These are phyloP conservation scores for Phellinidium pouzarii DNA, from an alignment of 1,284 basidiomycete species.

Conservation along the genomic window DNA sequence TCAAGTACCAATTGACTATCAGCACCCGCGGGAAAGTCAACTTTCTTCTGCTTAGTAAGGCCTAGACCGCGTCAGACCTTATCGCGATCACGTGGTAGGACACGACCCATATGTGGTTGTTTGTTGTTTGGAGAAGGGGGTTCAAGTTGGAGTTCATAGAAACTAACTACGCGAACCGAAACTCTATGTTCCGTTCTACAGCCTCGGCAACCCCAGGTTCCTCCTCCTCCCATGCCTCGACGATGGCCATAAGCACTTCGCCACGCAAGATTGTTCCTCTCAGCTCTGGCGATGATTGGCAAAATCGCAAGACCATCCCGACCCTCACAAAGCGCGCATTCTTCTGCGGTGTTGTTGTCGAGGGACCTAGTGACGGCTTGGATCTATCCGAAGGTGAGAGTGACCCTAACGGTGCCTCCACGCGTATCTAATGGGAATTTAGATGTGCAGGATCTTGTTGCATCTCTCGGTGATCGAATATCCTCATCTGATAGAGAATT, in stretches of 20 bases:
- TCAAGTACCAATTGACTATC: no score
- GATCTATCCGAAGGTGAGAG: constrained; percentile 60
- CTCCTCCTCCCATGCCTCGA: background rate
- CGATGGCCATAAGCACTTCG: constrained; percentile 44
- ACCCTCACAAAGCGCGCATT: constrained; percentile 64
- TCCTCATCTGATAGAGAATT: constrained; percentile 41
- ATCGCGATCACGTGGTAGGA: background rate
- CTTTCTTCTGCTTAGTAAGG: background rate
- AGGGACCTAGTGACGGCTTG: constrained; percentile 62
- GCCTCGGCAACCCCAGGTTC: constrained; percentile 4
- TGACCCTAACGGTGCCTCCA: background rate
- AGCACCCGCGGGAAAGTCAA: background rate
- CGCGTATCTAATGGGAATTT: constrained; percentile 2
- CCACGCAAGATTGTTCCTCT: constrained; percentile 69
- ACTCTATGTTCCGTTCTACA: constrained; percentile 5
- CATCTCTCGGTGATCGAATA: constrained; percentile 54
- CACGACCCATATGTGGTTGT: background rate
- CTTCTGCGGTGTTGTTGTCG: constrained; percentile 76
- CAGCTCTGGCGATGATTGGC: constrained; percentile 52
- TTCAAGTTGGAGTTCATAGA: constrained; percentile 1
- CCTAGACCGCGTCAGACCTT: background rate
- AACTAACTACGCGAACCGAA: background rate
- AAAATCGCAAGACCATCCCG: constrained; percentile 32
- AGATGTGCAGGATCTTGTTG: constrained; percentile 76
- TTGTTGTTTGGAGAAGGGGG: background rate